Percentiles rank a stretch among this genome's conserved stretches.
Conservation (phyloP, 768 basidiomycete genomes). For the Leccinum incarnatum region DNA sequence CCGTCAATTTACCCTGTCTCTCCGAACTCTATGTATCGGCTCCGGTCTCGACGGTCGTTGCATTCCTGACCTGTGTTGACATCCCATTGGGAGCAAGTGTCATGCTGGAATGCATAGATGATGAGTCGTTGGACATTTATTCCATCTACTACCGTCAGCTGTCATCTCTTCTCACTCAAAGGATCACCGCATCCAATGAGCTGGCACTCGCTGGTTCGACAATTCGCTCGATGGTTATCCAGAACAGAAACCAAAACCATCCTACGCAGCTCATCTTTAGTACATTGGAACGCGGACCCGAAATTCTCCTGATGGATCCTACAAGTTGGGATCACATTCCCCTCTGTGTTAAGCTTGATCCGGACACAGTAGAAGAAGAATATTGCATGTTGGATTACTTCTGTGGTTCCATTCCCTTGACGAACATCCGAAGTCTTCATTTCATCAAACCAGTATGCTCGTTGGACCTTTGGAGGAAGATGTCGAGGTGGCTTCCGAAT, state of each 20-base stretch:
- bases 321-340: too few relatives aligned
- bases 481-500: background rate
- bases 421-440: background rate
- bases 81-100: background rate
- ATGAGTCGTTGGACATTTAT: background rate
- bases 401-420: background rate
- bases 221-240: background rate
- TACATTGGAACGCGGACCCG: background rate
- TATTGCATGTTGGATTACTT: background rate
- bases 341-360: too few relatives aligned
- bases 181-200: background rate
- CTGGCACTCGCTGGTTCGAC: background rate
- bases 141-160: background rate
- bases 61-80: background rate
- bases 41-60: background rate
- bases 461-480: slow-evolving; percentile 4
- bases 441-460: background rate
- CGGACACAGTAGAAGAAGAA: too few relatives aligned
- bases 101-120: background rate
- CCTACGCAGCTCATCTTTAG: background rate
- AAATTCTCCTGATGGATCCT: background rate
- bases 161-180: background rate
- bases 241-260: background rate
- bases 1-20: background rate
- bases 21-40: background rate